A percentile compares a stretch with the other conserved stretches of the same genome.
Conservation (phyloP, 2,329 filamentous ascomycete species). For the Alternaria panax region DNA sequence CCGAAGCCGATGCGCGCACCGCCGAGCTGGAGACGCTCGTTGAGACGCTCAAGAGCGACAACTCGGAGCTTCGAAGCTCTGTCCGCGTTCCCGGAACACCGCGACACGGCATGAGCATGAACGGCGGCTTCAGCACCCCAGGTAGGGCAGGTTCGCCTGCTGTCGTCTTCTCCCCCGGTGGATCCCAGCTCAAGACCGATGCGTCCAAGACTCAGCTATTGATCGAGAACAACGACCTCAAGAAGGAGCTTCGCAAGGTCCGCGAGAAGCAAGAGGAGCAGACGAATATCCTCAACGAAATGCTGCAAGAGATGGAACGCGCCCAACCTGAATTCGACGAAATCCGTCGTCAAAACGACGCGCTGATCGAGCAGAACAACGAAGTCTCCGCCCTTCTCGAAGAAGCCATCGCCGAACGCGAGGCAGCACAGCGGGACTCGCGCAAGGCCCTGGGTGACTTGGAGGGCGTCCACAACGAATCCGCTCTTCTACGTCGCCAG, state of each 20-base stretch:
- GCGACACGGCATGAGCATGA: conserved; percentile 55
- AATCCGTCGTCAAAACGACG: conserved; percentile 78
- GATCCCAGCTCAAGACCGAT: conserved; percentile 61
- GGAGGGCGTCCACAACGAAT: conserved; percentile 68
- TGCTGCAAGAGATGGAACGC: conserved; percentile 83
- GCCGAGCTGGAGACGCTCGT: conserved; percentile 70
- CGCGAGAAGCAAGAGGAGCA: conserved; percentile 78
- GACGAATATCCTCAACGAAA: conserved; percentile 79
- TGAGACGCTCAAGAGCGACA: conserved; percentile 65
- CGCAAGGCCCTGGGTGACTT: conserved; percentile 81
- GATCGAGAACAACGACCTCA: conserved; percentile 67
- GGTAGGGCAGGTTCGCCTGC: conserved; percentile 60
- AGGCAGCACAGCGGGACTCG: conserved; percentile 77
- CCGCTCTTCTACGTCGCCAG: conserved; percentile 82
- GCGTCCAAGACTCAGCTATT: conserved; percentile 70
- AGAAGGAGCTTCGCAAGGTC: conserved; percentile 76
- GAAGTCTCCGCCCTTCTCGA: conserved; percentile 82
- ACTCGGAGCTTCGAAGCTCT: conserved; percentile 52
- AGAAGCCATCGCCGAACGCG: conserved; percentile 79
- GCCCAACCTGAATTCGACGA: conserved; percentile 90
- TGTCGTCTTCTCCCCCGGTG: conserved; percentile 60
- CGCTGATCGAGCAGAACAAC: conserved; percentile 79
- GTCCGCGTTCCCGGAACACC: conserved; percentile 59
- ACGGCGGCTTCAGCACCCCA: conserved; percentile 60
- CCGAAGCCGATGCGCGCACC: conserved; percentile 67